Percentiles rank a stretch among this genome's conserved stretches.
Conservation (phyloP, 176 grass and related monocot species). For the Carex cristatella region DNA sequence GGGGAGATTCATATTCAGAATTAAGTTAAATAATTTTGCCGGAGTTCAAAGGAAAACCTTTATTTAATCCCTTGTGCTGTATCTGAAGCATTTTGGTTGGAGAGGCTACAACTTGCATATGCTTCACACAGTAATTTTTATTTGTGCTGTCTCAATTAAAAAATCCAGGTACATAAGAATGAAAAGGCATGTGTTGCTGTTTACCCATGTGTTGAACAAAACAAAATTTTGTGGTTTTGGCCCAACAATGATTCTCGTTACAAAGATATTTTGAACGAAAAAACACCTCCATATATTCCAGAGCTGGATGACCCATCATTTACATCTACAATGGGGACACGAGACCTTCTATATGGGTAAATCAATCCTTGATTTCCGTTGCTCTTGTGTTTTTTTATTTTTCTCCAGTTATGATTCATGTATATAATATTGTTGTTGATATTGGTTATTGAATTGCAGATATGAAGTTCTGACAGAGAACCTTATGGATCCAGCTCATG, state of each 20-base stretch:
- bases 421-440: not conserved
- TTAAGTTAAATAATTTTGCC: not conserved
- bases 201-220: slow-evolving; percentile 74
- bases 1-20: not conserved
- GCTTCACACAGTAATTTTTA: not conserved
- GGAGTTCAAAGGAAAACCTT: not conserved
- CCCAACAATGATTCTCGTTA: slow-evolving; percentile 45
- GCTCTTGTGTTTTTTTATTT: not conserved
- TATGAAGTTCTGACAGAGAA: slow-evolving; percentile 81
- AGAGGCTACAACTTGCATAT: no score
- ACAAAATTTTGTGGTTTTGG: slow-evolving; percentile 89
- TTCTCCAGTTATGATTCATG: slow-evolving; percentile 6
- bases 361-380: not conserved
- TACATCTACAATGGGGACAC: slow-evolving; percentile 33
- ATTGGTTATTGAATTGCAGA: slow-evolving; percentile 26
- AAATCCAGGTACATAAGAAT: slow-evolving; percentile 56
- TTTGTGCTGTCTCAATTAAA: not conserved
- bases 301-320: slow-evolving; percentile 82
- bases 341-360: slow-evolving; percentile 78
- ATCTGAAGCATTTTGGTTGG: not conserved
- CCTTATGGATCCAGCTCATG: slow-evolving; percentile 82
- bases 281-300: slow-evolving; percentile 48
- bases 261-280: slow-evolving; percentile 45
- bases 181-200: slow-evolving; percentile 61
- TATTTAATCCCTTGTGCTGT: not conserved